Conservation (phyloP, 2,329 filamentous ascomycete species). For the Alternaria sp. region DNA sequence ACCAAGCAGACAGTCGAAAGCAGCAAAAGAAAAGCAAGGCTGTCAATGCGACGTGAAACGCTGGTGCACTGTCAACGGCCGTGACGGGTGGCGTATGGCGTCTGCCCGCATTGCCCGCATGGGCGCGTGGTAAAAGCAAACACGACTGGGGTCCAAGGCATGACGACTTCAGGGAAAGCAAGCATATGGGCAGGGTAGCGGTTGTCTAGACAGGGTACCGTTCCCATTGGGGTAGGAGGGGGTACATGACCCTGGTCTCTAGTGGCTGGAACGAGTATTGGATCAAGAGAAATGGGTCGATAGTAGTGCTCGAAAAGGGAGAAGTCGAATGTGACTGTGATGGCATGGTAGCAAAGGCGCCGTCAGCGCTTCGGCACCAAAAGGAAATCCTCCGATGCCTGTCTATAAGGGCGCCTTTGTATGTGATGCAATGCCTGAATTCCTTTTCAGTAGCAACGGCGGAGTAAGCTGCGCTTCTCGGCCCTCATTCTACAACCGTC, state of each 20-base stretch:
- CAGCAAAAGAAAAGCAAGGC: background rate
- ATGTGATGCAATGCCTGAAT: background rate
- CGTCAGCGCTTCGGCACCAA: background rate
- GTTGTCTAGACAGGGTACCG: background rate
- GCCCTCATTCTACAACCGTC: conserved; percentile 12
- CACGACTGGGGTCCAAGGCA: background rate
- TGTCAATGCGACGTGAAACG: background rate
- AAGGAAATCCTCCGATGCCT: background rate
- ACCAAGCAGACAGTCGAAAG: background rate
- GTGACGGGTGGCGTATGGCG: background rate
- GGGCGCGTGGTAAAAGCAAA: background rate
- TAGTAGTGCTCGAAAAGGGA: background rate
- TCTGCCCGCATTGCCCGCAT: background rate
- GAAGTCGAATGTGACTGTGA: background rate
- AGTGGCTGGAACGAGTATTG: background rate
- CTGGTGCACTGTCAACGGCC: background rate
- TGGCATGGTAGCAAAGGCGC: background rate
- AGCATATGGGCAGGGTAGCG: background rate
- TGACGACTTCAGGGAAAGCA: background rate
- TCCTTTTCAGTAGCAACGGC: background rate
- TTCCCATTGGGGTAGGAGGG: background rate
- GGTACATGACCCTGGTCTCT: background rate
- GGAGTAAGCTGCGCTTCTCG: background rate
- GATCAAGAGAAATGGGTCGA: background rate
- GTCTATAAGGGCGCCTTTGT: background rate